A percentile compares a stretch with the other conserved stretches of the same genome.
phyloP scores from a whole-genome alignment of 345 rosid species.

The Gynandropsis gynandra region DNA sequence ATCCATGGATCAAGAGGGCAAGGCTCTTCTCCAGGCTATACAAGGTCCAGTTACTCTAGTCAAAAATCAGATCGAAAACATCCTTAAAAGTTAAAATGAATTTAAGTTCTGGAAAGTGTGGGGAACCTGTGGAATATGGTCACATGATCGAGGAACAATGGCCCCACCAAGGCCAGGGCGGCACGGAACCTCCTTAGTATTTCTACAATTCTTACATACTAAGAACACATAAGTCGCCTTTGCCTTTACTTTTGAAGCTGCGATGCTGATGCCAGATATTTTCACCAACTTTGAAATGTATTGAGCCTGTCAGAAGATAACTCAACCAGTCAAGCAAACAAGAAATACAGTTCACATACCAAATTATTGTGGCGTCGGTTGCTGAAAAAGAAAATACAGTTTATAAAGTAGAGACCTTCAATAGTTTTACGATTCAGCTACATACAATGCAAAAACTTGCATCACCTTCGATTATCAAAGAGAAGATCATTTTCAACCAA shows the following conservation, averaged over 20 bases:
- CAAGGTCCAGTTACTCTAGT: slow-evolving; percentile 10
- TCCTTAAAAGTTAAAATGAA: too few species aligned
- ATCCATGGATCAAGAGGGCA: slow-evolving; percentile 98
- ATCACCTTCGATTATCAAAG: neutral
- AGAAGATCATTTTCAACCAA: neutral
- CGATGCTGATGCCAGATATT: slow-evolving; percentile 84
- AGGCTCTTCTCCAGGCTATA: slow-evolving; percentile 81
- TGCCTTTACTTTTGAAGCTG: slow-evolving; percentile 95
- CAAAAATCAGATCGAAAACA: slow-evolving; percentile 3
- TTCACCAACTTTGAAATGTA: slow-evolving; percentile 79
- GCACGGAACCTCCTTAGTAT: slow-evolving; percentile 64
- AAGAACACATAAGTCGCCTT: slow-evolving; percentile 83
- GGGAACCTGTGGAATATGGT: slow-evolving; percentile 80
- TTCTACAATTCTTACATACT: slow-evolving; percentile 82
- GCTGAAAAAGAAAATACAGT: too few species aligned
- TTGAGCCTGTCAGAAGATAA: slow-evolving; percentile 46
- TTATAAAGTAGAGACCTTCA: too few species aligned
- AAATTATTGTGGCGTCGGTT: neutral
- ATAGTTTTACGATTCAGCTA: too few species aligned
- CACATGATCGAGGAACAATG: slow-evolving; percentile 89
- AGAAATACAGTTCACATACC: neutral
- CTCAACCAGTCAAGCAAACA: neutral
- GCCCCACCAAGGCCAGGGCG: slow-evolving; percentile 98
- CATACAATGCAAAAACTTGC: too few species aligned
- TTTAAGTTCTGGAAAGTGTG: neutral